Conservation (phyloP, 1,284 basidiomycete genomes). For the Cerioporus squamosus region DNA sequence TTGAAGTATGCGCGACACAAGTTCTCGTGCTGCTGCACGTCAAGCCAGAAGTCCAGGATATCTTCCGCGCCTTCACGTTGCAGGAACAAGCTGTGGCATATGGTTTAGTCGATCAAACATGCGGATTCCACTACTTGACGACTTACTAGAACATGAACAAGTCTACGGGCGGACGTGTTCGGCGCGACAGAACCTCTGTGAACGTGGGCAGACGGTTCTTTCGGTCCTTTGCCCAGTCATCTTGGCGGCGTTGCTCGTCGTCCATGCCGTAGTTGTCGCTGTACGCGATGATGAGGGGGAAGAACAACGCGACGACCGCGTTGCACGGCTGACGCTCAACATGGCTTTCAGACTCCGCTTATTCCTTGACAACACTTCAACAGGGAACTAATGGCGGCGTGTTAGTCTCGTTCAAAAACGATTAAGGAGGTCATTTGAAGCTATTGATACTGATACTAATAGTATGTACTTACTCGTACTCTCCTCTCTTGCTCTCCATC, state of each 20-base stretch:
- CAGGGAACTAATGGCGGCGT: no score
- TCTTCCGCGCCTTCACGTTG: conserved; percentile 95
- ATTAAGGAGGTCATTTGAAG: no score
- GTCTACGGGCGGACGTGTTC: conserved; percentile 94
- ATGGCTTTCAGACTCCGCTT: conserved; percentile 8
- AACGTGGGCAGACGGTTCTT: conserved; percentile 79
- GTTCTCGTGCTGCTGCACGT: conserved; percentile 99
- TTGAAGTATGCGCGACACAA: conserved; percentile 98
- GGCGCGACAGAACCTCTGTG: conserved; percentile 83
- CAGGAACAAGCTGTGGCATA: conserved; percentile 70
- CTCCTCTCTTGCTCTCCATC: no score
- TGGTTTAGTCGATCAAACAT: conserved; percentile 14
- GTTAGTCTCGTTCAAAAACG: no score
- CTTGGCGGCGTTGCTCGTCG: conserved; percentile 64
- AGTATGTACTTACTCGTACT: no score
- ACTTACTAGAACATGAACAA: conserved; percentile 98
- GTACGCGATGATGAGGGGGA: conserved; percentile 17
- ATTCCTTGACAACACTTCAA: conserved; percentile 1
- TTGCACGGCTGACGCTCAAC: conserved; percentile 21
- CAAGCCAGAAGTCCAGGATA: conserved; percentile 97
- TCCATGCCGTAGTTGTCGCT: conserved; percentile 40
- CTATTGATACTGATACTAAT: no score
- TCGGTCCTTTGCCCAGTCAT: conserved; percentile 70
- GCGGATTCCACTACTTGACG: conserved; percentile 14
- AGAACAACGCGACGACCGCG: conserved; percentile 16